Evolutionary conservation across 495 filamentous ascomycete genomes (phyloP).

Genomic region (Hyaloscypha finlandica): DNA sequence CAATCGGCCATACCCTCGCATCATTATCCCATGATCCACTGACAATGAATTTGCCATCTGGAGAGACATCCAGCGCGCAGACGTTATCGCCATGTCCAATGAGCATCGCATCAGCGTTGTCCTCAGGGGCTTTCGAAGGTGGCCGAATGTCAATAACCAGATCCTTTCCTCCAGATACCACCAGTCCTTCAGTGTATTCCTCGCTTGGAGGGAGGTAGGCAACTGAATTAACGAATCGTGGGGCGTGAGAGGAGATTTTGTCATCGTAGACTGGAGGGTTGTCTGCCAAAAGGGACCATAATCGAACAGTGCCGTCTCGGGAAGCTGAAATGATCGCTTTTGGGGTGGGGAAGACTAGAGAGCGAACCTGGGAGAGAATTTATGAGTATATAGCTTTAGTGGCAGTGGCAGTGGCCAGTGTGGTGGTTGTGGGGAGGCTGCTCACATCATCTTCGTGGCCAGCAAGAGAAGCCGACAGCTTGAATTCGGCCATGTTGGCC

Average conservation of each 20-base stretch:
- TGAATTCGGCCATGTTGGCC: slow-evolving; percentile 59
- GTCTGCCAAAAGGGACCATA: slow-evolving; percentile 71
- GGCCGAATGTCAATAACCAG: slow-evolving; percentile 88
- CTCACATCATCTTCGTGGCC: slow-evolving; percentile 85
- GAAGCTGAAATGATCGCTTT: slow-evolving; percentile 80
- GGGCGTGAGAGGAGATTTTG: slow-evolving; percentile 71
- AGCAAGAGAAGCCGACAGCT: slow-evolving; percentile 77
- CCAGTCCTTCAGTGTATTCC: slow-evolving; percentile 73
- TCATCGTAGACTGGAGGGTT: slow-evolving; percentile 73
- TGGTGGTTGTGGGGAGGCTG: slow-evolving; percentile 1
- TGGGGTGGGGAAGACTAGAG: slow-evolving; percentile 75
- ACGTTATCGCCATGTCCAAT: slow-evolving; percentile 86
- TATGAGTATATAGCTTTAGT: slow-evolving; percentile 18
- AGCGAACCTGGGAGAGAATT: slow-evolving; percentile 69
- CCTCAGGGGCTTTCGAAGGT: slow-evolving; percentile 57
- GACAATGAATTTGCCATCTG: slow-evolving; percentile 69
- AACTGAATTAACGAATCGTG: slow-evolving; percentile 82
- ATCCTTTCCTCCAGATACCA: slow-evolving; percentile 86
- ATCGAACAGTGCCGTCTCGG: slow-evolving; percentile 84
- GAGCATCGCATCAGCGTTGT: slow-evolving; percentile 82
- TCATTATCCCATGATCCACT: slow-evolving; percentile 96
- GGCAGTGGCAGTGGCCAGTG: neutral
- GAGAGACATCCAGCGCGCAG: slow-evolving; percentile 78
- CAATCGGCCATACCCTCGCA: slow-evolving; percentile 73
- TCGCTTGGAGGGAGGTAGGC: slow-evolving; percentile 73